phyloP scores from a whole-genome alignment of 768 basidiomycete genomes.

The Auricularia auricula-judae region DNA sequence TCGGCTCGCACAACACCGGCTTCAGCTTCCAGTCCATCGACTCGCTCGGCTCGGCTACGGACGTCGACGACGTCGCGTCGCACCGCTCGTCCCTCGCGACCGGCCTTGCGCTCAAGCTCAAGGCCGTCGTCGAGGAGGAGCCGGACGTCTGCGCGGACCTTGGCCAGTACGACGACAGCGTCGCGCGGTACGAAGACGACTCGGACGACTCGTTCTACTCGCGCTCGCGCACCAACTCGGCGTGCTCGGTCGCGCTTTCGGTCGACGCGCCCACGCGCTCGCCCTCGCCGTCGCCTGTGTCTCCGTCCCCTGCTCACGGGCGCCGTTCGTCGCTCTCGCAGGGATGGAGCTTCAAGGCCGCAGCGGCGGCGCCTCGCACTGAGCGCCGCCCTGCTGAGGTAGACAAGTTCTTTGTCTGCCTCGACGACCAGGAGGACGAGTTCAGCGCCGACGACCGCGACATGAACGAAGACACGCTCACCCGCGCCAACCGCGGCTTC shows the following conservation, averaged over 20 bases:
- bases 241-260: conserved; percentile 18
- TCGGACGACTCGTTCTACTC: conserved; percentile 31
- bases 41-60: conserved; percentile 52
- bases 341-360: conserved; percentile 49
- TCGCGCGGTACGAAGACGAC: conserved; percentile 17
- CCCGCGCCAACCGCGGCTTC: conserved; percentile 38
- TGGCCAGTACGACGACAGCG: conserved; percentile 26
- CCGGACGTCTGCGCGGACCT: neutral
- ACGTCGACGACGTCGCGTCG: conserved; percentile 45
- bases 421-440: conserved; percentile 37
- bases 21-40: conserved; percentile 50
- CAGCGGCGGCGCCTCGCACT: conserved; percentile 11
- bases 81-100: conserved; percentile 18
- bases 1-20: conserved; percentile 19
- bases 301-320: conserved; percentile 16
- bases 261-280: conserved; percentile 17
- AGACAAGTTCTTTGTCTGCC: conserved; percentile 69
- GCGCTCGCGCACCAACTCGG: conserved; percentile 11
- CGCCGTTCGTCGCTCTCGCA: conserved; percentile 42
- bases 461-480: conserved; percentile 16
- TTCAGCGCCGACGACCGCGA: conserved; percentile 32
- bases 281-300: conserved; percentile 12
- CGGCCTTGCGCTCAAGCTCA: conserved; percentile 4
- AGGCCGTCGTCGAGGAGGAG: conserved; percentile 5
- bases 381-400: conserved; percentile 30